Evolutionary conservation across 2,329 filamentous ascomycete genomes (phyloP).

Genomic region (Xylaria sp.): DNA sequence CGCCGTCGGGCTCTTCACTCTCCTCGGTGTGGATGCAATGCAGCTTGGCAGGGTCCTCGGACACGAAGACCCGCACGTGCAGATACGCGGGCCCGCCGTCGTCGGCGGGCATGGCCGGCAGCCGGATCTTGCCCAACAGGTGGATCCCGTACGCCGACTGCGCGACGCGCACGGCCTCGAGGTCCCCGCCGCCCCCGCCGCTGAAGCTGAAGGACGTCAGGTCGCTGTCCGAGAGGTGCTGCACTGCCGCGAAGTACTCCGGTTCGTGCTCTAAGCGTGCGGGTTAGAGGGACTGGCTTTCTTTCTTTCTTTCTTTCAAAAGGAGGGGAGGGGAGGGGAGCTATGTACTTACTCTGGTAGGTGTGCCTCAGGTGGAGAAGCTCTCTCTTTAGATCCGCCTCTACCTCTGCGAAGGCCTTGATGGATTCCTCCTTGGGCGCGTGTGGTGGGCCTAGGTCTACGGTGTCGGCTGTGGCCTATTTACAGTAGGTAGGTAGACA

Average conservation of each 20-base stretch:
- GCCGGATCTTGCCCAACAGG: conserved; percentile 60
- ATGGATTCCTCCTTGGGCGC: conserved; percentile 62
- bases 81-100: conserved; percentile 54
- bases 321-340: neutral
- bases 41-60: conserved; percentile 53
- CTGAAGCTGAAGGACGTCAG: conserved; percentile 50
- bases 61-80: conserved; percentile 60
- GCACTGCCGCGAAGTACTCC: conserved; percentile 64
- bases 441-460: conserved; percentile 60
- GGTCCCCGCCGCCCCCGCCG: conserved; percentile 54
- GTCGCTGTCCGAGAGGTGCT: conserved; percentile 52
- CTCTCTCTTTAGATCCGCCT: conserved; percentile 61
- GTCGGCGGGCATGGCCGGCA: conserved; percentile 53
- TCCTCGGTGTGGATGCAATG: conserved; percentile 62
- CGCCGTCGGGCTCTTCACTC: conserved; percentile 54
- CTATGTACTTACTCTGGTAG: conserved; percentile 39
- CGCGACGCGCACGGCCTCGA: conserved; percentile 58
- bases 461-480: conserved; percentile 65
- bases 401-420: conserved; percentile 59
- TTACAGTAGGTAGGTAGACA: neutral
- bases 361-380: conserved; percentile 56
- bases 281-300: conserved; percentile 1
- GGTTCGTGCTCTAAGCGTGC: conserved; percentile 59
- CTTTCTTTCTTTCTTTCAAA: neutral
- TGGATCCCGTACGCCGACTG: conserved; percentile 59